These are phyloP conservation scores for Polytolypa hystricis DNA, from an alignment of 2,329 filamentous ascomycete species.

Conservation along the genomic window DNA sequence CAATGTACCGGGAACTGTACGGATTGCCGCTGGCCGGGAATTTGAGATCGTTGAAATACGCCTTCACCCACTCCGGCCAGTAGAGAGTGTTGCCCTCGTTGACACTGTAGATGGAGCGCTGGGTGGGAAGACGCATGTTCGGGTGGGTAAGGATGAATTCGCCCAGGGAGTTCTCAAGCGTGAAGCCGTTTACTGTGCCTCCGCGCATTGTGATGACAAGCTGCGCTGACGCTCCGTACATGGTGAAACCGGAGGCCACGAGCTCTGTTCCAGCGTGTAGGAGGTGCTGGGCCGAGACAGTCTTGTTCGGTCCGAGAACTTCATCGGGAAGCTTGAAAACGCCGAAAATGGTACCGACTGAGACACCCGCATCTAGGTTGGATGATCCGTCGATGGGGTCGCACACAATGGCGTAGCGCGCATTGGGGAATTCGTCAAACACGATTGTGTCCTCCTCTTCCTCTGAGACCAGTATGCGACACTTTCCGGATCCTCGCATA, in stretches of 20 bases:
- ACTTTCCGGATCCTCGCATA: conserved; percentile 87
- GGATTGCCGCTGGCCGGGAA: conserved; percentile 63
- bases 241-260: conserved; percentile 94
- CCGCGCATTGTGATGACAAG: conserved; percentile 95
- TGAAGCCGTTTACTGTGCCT: conserved; percentile 91
- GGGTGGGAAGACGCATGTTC: conserved; percentile 74
- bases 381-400: conserved; percentile 97
- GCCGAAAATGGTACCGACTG: conserved; percentile 93
- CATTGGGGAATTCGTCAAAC: conserved; percentile 62
- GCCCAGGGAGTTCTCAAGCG: conserved; percentile 87
- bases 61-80: conserved; percentile 80
- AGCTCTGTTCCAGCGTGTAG: conserved; percentile 83
- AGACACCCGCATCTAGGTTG: conserved; percentile 95
- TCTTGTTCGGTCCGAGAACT: conserved; percentile 37
- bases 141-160: conserved; percentile 99
- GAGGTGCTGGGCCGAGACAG: conserved; percentile 59
- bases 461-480: conserved; percentile 88
- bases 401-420: conserved; percentile 88
- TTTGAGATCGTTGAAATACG: conserved; percentile 86
- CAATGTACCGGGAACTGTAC: conserved; percentile 91
- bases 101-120: conserved; percentile 84
- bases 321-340: conserved; percentile 80
- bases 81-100: conserved; percentile 98
- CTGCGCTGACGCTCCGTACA: conserved; percentile 96
- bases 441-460: conserved; percentile 89